Conservation (phyloP, 1,284 basidiomycete species). For the Malassezia nana region DNA sequence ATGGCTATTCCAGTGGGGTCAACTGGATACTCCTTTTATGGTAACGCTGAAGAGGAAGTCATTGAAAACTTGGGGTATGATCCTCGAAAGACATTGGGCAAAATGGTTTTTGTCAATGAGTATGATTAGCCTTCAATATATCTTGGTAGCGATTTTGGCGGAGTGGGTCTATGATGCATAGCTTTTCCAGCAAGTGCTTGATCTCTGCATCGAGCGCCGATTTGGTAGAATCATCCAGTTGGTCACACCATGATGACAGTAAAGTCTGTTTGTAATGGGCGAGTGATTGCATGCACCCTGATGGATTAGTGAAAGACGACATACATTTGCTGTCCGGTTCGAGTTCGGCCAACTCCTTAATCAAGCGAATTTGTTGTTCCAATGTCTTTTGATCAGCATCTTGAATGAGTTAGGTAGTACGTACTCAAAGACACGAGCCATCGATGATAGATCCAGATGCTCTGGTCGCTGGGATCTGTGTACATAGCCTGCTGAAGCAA, state of each 20-base stretch:
- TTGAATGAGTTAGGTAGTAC: neutral
- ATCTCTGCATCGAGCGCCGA: neutral
- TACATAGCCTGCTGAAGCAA: conserved; percentile 87
- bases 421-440: conserved; percentile 66
- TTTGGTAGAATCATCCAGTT: neutral
- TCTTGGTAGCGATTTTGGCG: conserved; percentile 30
- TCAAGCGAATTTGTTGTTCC: conserved; percentile 66
- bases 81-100: neutral
- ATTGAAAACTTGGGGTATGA: neutral
- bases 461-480: conserved; percentile 90
- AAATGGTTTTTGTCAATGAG: conserved; percentile 2
- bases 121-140: conserved; percentile 17
- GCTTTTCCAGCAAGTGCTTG: neutral
- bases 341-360: conserved; percentile 75
- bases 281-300: conserved; percentile 34
- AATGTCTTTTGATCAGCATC: conserved; percentile 51
- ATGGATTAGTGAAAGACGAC: conserved; percentile 32
- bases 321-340: conserved; percentile 88
- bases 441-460: conserved; percentile 93
- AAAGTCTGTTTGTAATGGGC: conserved; percentile 22
- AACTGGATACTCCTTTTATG: conserved; percentile 14
- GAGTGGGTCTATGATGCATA: conserved; percentile 32
- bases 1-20: conserved; percentile 9
- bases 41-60: neutral
- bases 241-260: neutral